Conservation (phyloP, 139 green algal species). For the Zygnema cylindricum region DNA sequence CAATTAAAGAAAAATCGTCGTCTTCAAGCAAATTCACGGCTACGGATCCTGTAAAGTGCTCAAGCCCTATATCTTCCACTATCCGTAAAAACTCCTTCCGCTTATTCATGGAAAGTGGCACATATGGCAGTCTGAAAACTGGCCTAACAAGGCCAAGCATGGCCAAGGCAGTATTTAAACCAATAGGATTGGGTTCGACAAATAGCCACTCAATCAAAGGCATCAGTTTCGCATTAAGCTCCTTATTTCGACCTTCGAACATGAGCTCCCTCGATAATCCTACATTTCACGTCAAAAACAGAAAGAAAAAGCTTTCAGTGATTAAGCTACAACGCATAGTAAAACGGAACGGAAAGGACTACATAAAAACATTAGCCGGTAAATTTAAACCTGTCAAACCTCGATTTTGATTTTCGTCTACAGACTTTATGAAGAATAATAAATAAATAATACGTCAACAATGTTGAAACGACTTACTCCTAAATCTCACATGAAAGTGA, state of each 20-base stretch:
- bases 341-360: too few relatives aligned
- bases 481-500: too few relatives aligned
- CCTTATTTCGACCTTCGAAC: constrained; percentile 64
- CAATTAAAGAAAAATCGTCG: constrained; percentile 57
- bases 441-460: too few relatives aligned
- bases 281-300: too few relatives aligned
- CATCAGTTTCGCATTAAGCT: constrained; percentile 68
- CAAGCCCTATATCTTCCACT: constrained; percentile 73
- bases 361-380: too few relatives aligned
- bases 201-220: constrained; percentile 91
- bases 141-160: constrained; percentile 89
- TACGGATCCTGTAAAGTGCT: constrained; percentile 83
- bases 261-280: constrained; percentile 22
- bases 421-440: too few relatives aligned
- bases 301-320: too few relatives aligned
- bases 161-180: constrained; percentile 90
- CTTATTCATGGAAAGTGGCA: constrained; percentile 78
- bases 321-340: too few relatives aligned
- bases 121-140: constrained; percentile 91
- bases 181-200: constrained; percentile 94
- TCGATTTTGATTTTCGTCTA: too few relatives aligned
- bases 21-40: constrained; percentile 61
- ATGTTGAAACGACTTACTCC: too few relatives aligned
- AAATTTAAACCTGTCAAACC: too few relatives aligned
- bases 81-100: constrained; percentile 80